Evolutionary conservation across 225 moss, liverwort and hornwort genomes (phyloP), one percentile per base, ranked within the genome.

Genomic region (Physcomitrellopsis africana): DNA sequence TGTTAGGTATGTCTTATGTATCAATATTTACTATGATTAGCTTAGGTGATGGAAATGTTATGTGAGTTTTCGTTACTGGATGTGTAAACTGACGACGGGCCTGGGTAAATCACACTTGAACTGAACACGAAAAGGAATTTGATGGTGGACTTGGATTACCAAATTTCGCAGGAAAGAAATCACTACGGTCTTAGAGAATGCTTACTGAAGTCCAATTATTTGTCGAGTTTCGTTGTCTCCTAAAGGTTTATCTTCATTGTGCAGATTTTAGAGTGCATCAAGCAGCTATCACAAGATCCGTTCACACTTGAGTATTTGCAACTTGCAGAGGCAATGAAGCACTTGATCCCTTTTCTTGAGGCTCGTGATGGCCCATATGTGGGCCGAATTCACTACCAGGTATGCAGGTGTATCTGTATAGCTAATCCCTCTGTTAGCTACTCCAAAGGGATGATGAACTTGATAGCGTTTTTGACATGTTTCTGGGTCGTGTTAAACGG

Each of bases 301-400:
- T 84, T 74, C 43, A 90, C 90, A 5, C 79, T 90, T 73, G 92
- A 93, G 47, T 87, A 74, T 70, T 68, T 93, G 79, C 92, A 93
- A 86, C 83, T 88, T 19, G 92, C 90, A 48, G 90, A 93, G 82
- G 92, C 92, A 14, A 93, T 93, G 88, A 93, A 87, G 78, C 89
- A 89, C 76, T 81, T 93, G 46, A 81, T 93, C 44, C 86, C 88
- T 47, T 82, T 90, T 72, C 80, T 93, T 59, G 88, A 85, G 45
- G 72, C 48, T 26, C 88, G 88, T 20, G 85, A 84, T 29, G 90
- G 90, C 37, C 81, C 83, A 16, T 82, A 77, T 79, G 78, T 85
- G 37, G 68, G 84, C 22, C 92, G 87, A 70, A 90, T 93, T 71
- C 88, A 93, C 73, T 86, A 88, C 51, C 90, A 93, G 92, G 92